Base-by-base conservation (phyloP, 2,329 filamentous ascomycete species). In the Gremmenia infestans region DNA sequence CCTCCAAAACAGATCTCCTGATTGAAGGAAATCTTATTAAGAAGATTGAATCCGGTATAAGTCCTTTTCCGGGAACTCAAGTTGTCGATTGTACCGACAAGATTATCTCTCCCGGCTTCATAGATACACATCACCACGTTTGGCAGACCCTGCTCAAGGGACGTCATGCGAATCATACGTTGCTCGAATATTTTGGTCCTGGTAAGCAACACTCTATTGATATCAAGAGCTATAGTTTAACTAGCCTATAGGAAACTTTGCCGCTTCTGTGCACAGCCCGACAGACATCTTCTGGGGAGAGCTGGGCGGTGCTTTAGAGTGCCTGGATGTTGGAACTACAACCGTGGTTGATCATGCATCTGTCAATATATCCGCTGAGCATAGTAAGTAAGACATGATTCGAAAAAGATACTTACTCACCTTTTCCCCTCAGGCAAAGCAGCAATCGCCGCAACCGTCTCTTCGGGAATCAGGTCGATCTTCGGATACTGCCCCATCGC, bases 231-330 rank as follows among this genome's bases (percentile, higher is more conserved):
- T n/a, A 14, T 17, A 6, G 2, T 32, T 23, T 45, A 19, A 28
- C 2, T 5, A 12, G 5, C 2, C n/a, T 22, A 5, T 40, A 72
- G 74, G 74, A 28, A 76, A 76, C 50, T 64, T 72, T 28, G 64
- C 69, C 25, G 67, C 66, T 17, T 67, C 64, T 12, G 61, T 72
- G 50, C 75, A 73, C 58, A 63, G 58, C 4, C 63, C 72, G 2
- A 67, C 74, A 2, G 78, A 81, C 54, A 64, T 77, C 3, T 79
- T 76, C 63, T 76, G 75, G 71, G 74, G 74, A n/a, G 64, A 74
- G 56, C 62, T 76, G 4, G 71, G 67, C 9, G 75, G 74, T 2
- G 67, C 67, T 15, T 62, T 76, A 14, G 74, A 76, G 59, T 63
- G 67, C 11, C 60, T 77, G 6, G 72, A 77, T 42, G 72, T 68